Conservation (phyloP, 2,329 filamentous ascomycete species). For the Aotearoamyces nothofagi region DNA sequence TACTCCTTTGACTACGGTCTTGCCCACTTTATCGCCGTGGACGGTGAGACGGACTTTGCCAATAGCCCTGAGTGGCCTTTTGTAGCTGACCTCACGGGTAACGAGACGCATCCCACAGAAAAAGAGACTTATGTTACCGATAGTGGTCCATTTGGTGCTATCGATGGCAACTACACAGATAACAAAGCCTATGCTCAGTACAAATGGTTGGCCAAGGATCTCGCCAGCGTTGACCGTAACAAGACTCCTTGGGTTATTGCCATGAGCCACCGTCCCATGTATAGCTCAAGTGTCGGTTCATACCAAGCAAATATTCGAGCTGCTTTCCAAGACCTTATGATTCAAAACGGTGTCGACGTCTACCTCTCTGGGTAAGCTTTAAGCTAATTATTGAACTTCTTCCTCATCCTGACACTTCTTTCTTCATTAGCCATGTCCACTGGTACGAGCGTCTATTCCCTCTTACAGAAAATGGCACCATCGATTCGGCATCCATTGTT, state of each 20-base stretch:
- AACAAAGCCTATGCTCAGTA: conserved; percentile 1
- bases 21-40: conserved; percentile 35
- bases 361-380: conserved; percentile 28
- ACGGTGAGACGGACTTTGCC: conserved; percentile 40
- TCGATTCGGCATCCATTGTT: conserved; percentile 25
- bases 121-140: conserved; percentile 19
- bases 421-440: conserved; percentile 27
- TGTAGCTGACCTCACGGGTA: conserved; percentile 23
- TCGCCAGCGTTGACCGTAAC: conserved; percentile 12
- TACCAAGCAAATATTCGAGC: conserved; percentile 29
- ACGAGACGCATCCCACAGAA: conserved; percentile 23
- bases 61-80: conserved; percentile 28
- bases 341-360: conserved; percentile 27
- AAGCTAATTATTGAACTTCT: no score
- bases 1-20: conserved; percentile 44
- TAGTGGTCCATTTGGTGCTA: conserved; percentile 29
- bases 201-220: conserved; percentile 24
- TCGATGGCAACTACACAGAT: conserved; percentile 17
- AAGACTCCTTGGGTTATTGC: conserved; percentile 17
- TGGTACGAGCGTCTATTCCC: conserved; percentile 30
- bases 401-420: conserved; percentile 3
- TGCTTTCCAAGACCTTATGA: conserved; percentile 28
- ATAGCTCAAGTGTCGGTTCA: conserved; percentile 25
- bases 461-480: conserved; percentile 22
- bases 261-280: conserved; percentile 23